Percentiles rank a stretch among this genome's conserved stretches.
Evolutionary conservation across 768 basidiomycete species (phyloP).

Genomic region (Rhizopogon salebrosus): DNA sequence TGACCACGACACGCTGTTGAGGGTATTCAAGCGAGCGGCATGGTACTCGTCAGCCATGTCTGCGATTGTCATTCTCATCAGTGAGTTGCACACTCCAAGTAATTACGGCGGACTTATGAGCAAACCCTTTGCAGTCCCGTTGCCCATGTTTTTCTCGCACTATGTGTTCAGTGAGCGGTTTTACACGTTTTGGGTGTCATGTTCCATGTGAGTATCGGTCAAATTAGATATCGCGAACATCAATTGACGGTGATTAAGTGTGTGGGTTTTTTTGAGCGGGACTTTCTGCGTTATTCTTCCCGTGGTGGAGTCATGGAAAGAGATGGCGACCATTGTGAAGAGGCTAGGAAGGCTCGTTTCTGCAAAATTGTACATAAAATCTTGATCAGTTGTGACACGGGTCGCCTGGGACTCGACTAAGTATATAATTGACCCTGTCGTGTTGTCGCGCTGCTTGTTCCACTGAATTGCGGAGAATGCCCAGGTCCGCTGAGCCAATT

Average conservation of each 20-base stretch:
- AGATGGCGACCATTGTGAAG: conserved; percentile 18
- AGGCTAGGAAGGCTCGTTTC: neutral
- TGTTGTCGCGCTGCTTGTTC: neutral
- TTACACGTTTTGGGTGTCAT: conserved; percentile 30
- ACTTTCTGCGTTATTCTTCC: conserved; percentile 26
- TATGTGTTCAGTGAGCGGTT: conserved; percentile 30
- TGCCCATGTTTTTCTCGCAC: conserved; percentile 32
- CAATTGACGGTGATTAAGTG: conserved; percentile 7
- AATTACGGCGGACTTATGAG: neutral
- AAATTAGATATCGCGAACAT: neutral
- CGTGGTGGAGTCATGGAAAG: conserved; percentile 23
- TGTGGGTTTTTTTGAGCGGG: conserved; percentile 26
- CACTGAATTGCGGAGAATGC: neutral
- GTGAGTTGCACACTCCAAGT: conserved; percentile 8
- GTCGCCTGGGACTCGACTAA: neutral
- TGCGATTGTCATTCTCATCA: conserved; percentile 21
- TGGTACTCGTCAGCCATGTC: conserved; percentile 25
- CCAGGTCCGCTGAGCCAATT: neutral
- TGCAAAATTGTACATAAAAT: neutral
- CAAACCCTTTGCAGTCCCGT: conserved; percentile 16
- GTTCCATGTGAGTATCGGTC: conserved; percentile 22
- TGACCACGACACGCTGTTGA: conserved; percentile 11
- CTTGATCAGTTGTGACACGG: neutral
- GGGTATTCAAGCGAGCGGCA: conserved; percentile 24
- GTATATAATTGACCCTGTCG: neutral